Conservation (phyloP, 805 yeast genomes). For the Tetrapisispora phaffii region DNA sequence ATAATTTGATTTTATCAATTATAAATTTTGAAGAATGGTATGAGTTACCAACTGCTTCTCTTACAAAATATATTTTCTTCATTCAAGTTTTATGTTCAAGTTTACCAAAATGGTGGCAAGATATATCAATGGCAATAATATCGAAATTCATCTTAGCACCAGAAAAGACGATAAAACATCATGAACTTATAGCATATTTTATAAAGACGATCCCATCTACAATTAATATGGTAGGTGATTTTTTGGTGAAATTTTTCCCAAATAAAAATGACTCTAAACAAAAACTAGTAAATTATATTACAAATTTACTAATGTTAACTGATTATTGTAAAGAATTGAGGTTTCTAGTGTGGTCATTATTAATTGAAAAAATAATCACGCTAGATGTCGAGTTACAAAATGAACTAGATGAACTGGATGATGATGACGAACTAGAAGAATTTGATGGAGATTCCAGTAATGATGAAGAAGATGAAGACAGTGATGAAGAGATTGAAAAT, state of each 20-base stretch:
- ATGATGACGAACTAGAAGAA: conserved; percentile 53
- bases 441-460: conserved; percentile 32
- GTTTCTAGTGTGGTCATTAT: conserved; percentile 65
- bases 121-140: conserved; percentile 63
- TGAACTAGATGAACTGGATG: conserved; percentile 76
- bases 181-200: conserved; percentile 53
- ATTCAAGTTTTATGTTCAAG: conserved; percentile 71
- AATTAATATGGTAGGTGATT: conserved; percentile 49
- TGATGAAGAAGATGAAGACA: conserved; percentile 28
- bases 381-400: conserved; percentile 88
- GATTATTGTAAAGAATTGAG: conserved; percentile 70
- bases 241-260: conserved; percentile 59
- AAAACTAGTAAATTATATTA: conserved; percentile 51
- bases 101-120: conserved; percentile 82
- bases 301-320: conserved; percentile 49
- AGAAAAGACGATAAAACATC: conserved; percentile 40
- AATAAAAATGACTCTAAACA: conserved; percentile 56
- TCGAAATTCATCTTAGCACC: conserved; percentile 41
- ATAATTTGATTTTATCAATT: conserved; percentile 48
- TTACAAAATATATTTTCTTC: conserved; percentile 57
- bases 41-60: conserved; percentile 34
- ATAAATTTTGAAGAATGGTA: conserved; percentile 57
- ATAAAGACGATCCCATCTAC: conserved; percentile 75
- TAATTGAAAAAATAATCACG: conserved; percentile 71
- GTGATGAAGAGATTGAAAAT: conserved; percentile 30